phyloP scores from a whole-genome alignment of 2,329 filamentous ascomycete genomes.

The Xylaria sp. region DNA sequence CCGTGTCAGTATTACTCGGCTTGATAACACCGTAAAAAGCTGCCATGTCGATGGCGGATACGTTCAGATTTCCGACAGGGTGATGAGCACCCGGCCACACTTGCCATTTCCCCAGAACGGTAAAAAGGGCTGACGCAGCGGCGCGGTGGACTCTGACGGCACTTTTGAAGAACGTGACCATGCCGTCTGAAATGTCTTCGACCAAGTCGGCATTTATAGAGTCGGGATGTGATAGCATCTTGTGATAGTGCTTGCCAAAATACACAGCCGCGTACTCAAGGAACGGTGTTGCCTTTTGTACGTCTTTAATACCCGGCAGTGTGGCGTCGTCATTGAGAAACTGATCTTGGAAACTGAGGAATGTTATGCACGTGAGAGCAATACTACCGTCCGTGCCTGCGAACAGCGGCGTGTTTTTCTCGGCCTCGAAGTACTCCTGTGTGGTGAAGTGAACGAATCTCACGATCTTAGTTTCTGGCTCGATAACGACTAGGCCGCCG shows the following conservation, averaged over 20 bases:
- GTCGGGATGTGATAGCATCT: slow-evolving; percentile 2
- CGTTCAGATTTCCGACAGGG: slow-evolving; percentile 5
- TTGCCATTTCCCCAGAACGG: slow-evolving; percentile 3
- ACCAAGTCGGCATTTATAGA: neutral
- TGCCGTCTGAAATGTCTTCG: neutral
- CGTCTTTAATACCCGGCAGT: slow-evolving; percentile 5
- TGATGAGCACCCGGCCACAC: slow-evolving; percentile 5
- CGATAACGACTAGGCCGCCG: slow-evolving; percentile 45
- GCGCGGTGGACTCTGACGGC: slow-evolving; percentile 1
- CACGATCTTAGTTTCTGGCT: slow-evolving; percentile 43
- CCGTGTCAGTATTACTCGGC: neutral
- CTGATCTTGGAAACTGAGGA: slow-evolving; percentile 4
- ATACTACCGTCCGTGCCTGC: slow-evolving; percentile 9
- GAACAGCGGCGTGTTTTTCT: slow-evolving; percentile 10
- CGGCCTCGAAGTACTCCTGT: slow-evolving; percentile 46
- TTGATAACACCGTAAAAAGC: slow-evolving; percentile 1
- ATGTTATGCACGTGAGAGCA: slow-evolving; percentile 9
- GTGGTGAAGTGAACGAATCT: slow-evolving; percentile 50
- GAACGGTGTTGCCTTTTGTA: slow-evolving; percentile 5
- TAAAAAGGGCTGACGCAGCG: slow-evolving; percentile 13
- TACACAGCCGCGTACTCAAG: slow-evolving; percentile 9
- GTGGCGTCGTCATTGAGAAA: slow-evolving; percentile 13
- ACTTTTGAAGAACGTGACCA: slow-evolving; percentile 1
- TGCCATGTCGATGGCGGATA: slow-evolving; percentile 10
- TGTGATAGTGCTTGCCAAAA: slow-evolving; percentile 18